Percentiles rank a stretch among this genome's conserved stretches.
phyloP scores from a whole-genome alignment of 1,284 basidiomycete species.

The Microbotryomycetes sp. region DNA sequence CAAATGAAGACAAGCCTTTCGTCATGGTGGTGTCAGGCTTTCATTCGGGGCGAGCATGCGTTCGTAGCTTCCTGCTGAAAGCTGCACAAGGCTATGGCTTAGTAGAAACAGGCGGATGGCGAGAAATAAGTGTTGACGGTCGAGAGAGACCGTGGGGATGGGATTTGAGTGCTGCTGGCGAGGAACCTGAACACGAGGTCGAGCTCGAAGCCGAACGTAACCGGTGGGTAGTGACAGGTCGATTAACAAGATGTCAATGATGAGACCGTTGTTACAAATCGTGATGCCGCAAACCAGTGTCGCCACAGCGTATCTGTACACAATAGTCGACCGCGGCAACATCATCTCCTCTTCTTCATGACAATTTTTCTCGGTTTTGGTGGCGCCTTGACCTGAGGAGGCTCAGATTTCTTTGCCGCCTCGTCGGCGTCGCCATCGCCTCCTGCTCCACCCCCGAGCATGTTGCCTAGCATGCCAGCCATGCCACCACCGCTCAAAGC shows the following conservation, averaged over 20 bases:
- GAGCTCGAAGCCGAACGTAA: slow-evolving; percentile 15
- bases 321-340: too few species aligned
- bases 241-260: slow-evolving; percentile 15
- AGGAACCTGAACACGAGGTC: slow-evolving; percentile 9
- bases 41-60: slow-evolving; percentile 15
- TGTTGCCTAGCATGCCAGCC: slow-evolving; percentile 44
- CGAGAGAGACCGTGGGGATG: slow-evolving; percentile 12
- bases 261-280: too few species aligned
- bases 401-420: slow-evolving; percentile 46
- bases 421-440: slow-evolving; percentile 48
- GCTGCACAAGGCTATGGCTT: slow-evolving; percentile 8
- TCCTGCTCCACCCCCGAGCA: slow-evolving; percentile 45
- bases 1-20: slow-evolving; percentile 3
- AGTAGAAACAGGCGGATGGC: background rate
- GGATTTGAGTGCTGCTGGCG: background rate
- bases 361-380: slow-evolving; percentile 2
- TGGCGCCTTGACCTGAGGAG: slow-evolving; percentile 16
- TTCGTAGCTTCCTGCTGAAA: slow-evolving; percentile 13
- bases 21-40: slow-evolving; percentile 9
- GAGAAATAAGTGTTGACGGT: slow-evolving; percentile 4
- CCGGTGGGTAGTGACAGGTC: slow-evolving; percentile 22
- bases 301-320: too few species aligned
- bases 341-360: background rate
- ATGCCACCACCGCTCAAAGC: slow-evolving; percentile 73
- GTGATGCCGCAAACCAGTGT: too few species aligned